These are phyloP conservation scores for Tetrahymena borealis DNA, from an alignment of 73 alveolate genomes.

Conservation along the genomic window DNA sequence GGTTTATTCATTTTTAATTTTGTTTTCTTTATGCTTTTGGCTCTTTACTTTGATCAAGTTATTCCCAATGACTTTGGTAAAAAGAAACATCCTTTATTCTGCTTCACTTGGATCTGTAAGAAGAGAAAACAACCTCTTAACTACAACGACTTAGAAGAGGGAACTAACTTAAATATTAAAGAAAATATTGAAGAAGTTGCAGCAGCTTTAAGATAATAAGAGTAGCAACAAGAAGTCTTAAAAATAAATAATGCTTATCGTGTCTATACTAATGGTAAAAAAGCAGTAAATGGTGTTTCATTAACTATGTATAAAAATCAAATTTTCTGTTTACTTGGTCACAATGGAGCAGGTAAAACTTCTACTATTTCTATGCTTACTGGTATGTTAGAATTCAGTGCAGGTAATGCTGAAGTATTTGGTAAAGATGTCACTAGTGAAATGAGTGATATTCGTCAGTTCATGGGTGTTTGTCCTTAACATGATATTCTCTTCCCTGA, in stretches of 20 bases:
- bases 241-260: conserved; percentile 50
- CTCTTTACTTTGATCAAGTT: conserved; percentile 60
- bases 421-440: conserved; percentile 59
- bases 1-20: conserved; percentile 48
- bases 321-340: conserved; percentile 96
- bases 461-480: conserved; percentile 98
- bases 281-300: conserved; percentile 79
- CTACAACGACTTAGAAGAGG: background rate
- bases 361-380: conserved; percentile 90
- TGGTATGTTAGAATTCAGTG: conserved; percentile 59
- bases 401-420: conserved; percentile 55
- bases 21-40: conserved; percentile 46
- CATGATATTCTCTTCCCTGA: conserved; percentile 91
- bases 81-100: conserved; percentile 58
- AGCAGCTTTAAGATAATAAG: conserved; percentile 34
- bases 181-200: conserved; percentile 44
- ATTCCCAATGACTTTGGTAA: conserved; percentile 70
- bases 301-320: conserved; percentile 86
- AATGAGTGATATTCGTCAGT: conserved; percentile 62
- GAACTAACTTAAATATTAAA: background rate
- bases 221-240: conserved; percentile 57
- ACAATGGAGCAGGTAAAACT: conserved; percentile 99
- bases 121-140: background rate
- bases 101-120: conserved; percentile 10
- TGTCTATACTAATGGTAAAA: conserved; percentile 71